Base-by-base conservation (phyloP, 768 basidiomycete species). In the Pholiota molesta region DNA sequence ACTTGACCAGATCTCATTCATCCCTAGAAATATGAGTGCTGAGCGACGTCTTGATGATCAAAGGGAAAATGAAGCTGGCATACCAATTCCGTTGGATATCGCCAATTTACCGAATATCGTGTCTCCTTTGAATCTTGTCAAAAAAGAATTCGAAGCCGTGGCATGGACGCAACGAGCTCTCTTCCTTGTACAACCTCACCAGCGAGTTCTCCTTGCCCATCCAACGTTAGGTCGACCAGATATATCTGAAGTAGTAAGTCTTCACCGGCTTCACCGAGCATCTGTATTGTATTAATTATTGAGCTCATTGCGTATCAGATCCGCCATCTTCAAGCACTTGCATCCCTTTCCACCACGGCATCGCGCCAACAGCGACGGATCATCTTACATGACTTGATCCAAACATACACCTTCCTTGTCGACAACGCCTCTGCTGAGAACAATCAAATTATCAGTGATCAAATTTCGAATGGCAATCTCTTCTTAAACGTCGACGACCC, bases 81-180 rank as follows among this genome's bases (percentile, higher is more conserved):
- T 72, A 40, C 60, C 66, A 14, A 62, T 72, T 52, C 66, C 67
- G 1, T 52, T 53, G 6, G 74, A 76, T 52, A 68, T 77, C 37
- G 62, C 62, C 1, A 57, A 49, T 8, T 65, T 82, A 21, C 75
- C 72, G 5, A 39, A 31, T 1, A 59, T 83, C 13, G 77, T 83
- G 2, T 66, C 77, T 0, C 82, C 83, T 0, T 65, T 47, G 6
- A 61, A 82, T 52, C 62, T 82, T 1, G 73, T 83, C 10, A 74
- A 73, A 35, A 52, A 69, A 17, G 71, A 78, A 37, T 76, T 72
- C 53, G 76, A 79, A 64, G 59, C 76, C 0, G 71, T 85, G 11
- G 78, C 78, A 7, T 85, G 84, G 84, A 81, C 81, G 4, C 83
- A 85, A 57, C 69, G 81, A n/a, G 81, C 73, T 2, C 57, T 70